phyloP scores from a whole-genome alignment of 257 asterid species.

The Petrea volubilis region DNA sequence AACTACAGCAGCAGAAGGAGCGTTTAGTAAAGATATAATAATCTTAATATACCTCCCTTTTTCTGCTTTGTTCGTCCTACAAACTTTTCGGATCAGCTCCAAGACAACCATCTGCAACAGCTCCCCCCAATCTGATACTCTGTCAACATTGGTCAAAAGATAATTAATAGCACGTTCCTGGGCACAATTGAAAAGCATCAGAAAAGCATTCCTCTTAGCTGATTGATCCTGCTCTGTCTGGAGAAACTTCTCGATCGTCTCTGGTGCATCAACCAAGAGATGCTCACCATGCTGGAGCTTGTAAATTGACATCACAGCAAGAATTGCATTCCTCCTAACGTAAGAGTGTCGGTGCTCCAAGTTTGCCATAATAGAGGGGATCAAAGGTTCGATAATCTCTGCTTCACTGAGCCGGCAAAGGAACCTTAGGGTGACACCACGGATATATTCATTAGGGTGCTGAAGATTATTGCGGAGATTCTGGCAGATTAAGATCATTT shows the following conservation, averaged over 20 bases:
- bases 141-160: conserved; percentile 76
- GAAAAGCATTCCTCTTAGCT: conserved; percentile 90
- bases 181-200: conserved; percentile 92
- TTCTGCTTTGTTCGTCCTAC: conserved; percentile 90
- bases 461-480: conserved; percentile 87
- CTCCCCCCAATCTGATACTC: conserved; percentile 92
- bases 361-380: conserved; percentile 86
- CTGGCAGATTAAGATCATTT: conserved; percentile 95
- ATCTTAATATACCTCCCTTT: conserved; percentile 93
- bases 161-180: conserved; percentile 92
- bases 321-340: conserved; percentile 87
- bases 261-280: conserved; percentile 96
- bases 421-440: conserved; percentile 91
- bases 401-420: conserved; percentile 87
- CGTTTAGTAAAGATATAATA: conserved; percentile 71
- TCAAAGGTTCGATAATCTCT: conserved; percentile 92
- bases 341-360: conserved; percentile 94
- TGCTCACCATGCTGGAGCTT: conserved; percentile 94
- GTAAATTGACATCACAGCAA: conserved; percentile 93
- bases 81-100: conserved; percentile 90
- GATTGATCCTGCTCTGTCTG: conserved; percentile 83
- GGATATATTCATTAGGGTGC: conserved; percentile 92
- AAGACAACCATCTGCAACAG: conserved; percentile 91
- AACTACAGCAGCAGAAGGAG: conserved; percentile 93
- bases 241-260: conserved; percentile 81